Base-by-base conservation (phyloP, 805 yeast genomes). In the Candida qinlingensis region DNA sequence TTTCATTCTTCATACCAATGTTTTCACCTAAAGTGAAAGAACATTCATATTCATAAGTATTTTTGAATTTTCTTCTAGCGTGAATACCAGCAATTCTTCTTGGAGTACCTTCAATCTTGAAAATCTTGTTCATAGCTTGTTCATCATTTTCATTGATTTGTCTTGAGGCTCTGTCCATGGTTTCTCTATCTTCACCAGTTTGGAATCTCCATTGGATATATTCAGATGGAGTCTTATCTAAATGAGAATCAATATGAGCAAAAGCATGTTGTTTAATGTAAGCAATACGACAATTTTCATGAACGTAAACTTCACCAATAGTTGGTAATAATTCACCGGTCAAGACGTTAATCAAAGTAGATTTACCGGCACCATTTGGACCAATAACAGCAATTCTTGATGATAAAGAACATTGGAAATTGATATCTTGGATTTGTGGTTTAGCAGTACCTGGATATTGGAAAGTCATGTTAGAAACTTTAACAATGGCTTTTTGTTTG, bases 121-220 rank as follows among this genome's bases (percentile, higher is more conserved):
- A 94, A 78, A 94, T 86, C 83, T 92, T 94, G 91, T 94, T 90
- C 99, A 94, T 94, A 71, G 95, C 88, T 75, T 85, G 81, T 81
- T 91, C 97, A 78, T 94, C 99, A 65, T 80, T 77, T 80, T 94
- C 99, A 71, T 87, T 90, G 74, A 94, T 90, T 74, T 85, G 92
- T 83, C 99, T 89, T 75, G 95, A 89, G 73, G 98, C 99, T 81
- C 98, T 88, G 83, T 94, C 99, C 99, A 94, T 94, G 77, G 99
- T 94, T 83, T 94, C 99, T 81, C 99, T 90, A 78, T 94, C 99
- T 82, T 94, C 99, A 91, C 99, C 99, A 72, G 99, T 94, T 82
- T 94, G 99, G 97, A 92, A 94, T 86, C 99, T 94, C 99, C 99
- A 94, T 81, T 94, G 99, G 67, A 94, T 94, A 81, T 94, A 94